Percentiles rank a stretch among this genome's conserved stretches.
Conservation (phyloP, 306 rosid species). For the Vigna reflexopilosa region DNA sequence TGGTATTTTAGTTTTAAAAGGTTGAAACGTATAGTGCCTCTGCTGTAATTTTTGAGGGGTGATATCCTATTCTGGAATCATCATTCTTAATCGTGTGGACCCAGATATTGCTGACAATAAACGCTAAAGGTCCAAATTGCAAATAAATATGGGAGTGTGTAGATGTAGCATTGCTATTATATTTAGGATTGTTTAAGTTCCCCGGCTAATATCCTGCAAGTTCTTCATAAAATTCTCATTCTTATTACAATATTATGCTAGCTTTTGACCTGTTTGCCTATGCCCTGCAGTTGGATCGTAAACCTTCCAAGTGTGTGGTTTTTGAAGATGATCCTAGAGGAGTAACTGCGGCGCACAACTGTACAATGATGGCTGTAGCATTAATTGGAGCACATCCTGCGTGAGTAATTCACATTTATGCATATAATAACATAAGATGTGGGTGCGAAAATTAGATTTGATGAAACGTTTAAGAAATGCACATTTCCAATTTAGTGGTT, state of each 20-base stretch:
- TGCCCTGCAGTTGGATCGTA: conserved; percentile 80
- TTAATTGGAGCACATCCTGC: conserved; percentile 90
- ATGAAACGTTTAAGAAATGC: conserved; percentile 16
- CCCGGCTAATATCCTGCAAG: not conserved
- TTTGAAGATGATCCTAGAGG: conserved; percentile 98
- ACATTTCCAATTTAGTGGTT: conserved; percentile 12
- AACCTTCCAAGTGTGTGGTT: conserved; percentile 96
- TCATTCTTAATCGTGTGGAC: conserved; percentile 1
- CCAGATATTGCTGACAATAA: not conserved
- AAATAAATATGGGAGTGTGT: not conserved
- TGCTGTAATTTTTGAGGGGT: not conserved
- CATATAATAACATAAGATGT: conserved; percentile 14
- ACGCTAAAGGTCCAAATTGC: not conserved
- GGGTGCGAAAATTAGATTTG: conserved; percentile 11
- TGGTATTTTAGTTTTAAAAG: conserved; percentile 24
- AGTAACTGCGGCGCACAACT: conserved; percentile 96
- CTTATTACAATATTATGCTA: conserved; percentile 14
- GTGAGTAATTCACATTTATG: conserved; percentile 58
- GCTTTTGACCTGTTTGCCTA: conserved; percentile 39
- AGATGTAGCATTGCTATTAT: conserved; percentile 6
- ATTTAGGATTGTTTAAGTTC: conserved; percentile 24
- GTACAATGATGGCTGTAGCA: conserved; percentile 98
- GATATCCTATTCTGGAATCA: not conserved
- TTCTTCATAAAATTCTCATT: conserved; percentile 19
- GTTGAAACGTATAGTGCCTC: not conserved